Evolutionary conservation across 2,329 filamentous ascomycete genomes (phyloP), one percentile per base, ranked within the genome.

Genomic region (Blumeriella jaapii): DNA sequence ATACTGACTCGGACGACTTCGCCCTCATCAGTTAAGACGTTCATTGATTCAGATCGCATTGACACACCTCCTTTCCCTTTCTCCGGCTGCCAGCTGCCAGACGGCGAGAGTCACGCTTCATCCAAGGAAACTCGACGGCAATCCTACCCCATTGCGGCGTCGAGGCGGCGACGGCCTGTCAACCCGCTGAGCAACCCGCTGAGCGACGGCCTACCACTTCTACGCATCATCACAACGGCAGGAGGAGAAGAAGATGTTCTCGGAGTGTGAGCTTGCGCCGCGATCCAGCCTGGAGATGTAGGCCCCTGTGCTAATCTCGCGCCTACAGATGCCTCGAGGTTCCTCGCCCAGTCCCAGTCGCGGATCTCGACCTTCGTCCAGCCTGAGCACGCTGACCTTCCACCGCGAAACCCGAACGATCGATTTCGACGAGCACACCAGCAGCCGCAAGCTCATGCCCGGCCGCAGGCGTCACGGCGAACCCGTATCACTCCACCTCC

Each of bases 291-390:
- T n/a, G n/a, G n/a, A n/a, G n/a, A n/a, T n/a, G n/a, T n/a, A 34
- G 31, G 31, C 6, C 14, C 20, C 16, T 4, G 11, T 23, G 18
- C 14, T 19, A 27, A 16, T 15, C 22, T 9, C 7, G 29, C 6
- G 19, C n/a, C 13, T 13, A 41, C 48, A 95, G 91, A 96, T 78
- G 91, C 91, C 54, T 96, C 89, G 49, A 81, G 80, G 51, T 98
- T 98, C 59, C 76, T 98, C 52, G 84, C 87, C 42, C 91, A 96
- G 72, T 95, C 87, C 48, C 87, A 94, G 67, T 93, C 87, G 42
- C 80, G 85, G 45, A 68, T 96, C 53, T 84, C 81, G 48, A 75
- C 65, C 58, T 76, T 86, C 34, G 71, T 66, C 61, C 73, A 80
- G 56, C 61, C 71, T 41, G 74, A 74, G 38, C 56, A 63, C 44